A percentile compares a stretch with the other conserved stretches of the same genome.
phyloP scores from a whole-genome alignment of 2,329 filamentous ascomycete genomes.

The Phyllosticta citribraziliensis region DNA sequence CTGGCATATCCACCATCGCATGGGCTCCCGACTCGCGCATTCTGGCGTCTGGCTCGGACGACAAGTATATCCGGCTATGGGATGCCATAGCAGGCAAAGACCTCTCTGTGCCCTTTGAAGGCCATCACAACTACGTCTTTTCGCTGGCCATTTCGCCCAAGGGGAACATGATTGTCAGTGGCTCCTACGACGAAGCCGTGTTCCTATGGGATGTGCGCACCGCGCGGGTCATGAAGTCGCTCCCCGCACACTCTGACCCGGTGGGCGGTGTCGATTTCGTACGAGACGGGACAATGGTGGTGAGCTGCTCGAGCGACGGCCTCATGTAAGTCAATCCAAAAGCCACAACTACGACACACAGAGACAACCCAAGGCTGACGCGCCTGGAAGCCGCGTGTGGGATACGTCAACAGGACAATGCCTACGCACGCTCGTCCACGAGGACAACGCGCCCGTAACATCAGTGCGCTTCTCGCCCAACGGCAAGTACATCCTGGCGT shows the following conservation, averaged over 20 bases:
- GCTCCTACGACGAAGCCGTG: constrained; percentile 93
- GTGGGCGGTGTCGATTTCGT: constrained; percentile 92
- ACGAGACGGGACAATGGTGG: constrained; percentile 81
- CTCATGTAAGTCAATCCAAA: constrained; percentile 11
- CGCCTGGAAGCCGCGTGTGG: constrained; percentile 58
- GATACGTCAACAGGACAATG: constrained; percentile 93
- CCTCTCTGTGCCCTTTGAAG: constrained; percentile 55
- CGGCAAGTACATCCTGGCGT: constrained; percentile 84
- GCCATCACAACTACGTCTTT: constrained; percentile 95
- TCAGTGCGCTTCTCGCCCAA: constrained; percentile 91
- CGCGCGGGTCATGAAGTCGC: constrained; percentile 73
- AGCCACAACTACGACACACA: neutral
- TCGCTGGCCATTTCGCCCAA: constrained; percentile 93
- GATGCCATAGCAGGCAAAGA: constrained; percentile 51
- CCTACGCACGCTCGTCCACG: constrained; percentile 86
- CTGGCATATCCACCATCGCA: constrained; percentile 83
- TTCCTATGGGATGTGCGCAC: constrained; percentile 94
- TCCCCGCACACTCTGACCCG: constrained; percentile 91
- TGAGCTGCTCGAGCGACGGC: constrained; percentile 84
- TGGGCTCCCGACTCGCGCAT: constrained; percentile 87
- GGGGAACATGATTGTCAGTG: constrained; percentile 91
- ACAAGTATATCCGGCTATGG: constrained; percentile 94
- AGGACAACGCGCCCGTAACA: constrained; percentile 85
- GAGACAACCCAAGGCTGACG: constrained; percentile 28
- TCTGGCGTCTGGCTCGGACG: constrained; percentile 84